Evolutionary conservation across 2,329 filamentous ascomycete species (phyloP), one percentile per base, ranked within the genome.

Genomic region (Phialemoniopsis sp.): DNA sequence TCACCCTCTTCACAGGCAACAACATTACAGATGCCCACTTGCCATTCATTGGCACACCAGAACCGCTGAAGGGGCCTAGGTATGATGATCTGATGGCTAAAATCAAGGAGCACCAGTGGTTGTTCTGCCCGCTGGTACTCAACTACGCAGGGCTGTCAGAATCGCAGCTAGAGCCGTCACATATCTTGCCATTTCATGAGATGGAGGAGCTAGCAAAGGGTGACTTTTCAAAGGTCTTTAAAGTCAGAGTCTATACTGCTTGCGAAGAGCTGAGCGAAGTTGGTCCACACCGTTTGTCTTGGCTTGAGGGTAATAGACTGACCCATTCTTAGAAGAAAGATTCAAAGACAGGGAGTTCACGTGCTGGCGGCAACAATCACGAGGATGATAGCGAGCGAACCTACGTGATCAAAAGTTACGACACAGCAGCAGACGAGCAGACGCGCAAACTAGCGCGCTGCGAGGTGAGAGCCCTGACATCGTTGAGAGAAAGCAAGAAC

Each of bases 401-500:
- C 33, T 47, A 43, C 16, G 43, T 42, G 15, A 19, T 47, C 8
- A 47, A 47, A 26, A 43, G 38, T 4, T 47, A 47, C 19, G 29
- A 41, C 13, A 41, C 32, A 2, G 19, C 34, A 3, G 41, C 15
- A 45, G 14, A 32, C 15, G 12, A 21, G 16, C n/a, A 16, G 14
- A 13, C 16, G 17, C 32, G 32, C 32, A 14, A 34, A 34, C 32
- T 26, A 10, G 21, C 21, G 21, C 21, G 21, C 21, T 26, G 21
- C 21, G 32, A 34, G 16, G 17, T 18, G 14, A 18, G 16, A 18
- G 16, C 32, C 12, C 32, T 34, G 10, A 13, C 13, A 13, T 4
- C 16, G 32, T 15, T 34, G 13, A 14, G 17, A 8, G 12, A 13
- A 4, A 15, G 16, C 32, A 34, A 34, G 32, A 18, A 16, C n/a